Percentiles rank a stretch among this genome's conserved stretches.
These are phyloP conservation scores for Komagataella pseudopastoris DNA, from an alignment of 805 yeast species.

Conservation along the genomic window DNA sequence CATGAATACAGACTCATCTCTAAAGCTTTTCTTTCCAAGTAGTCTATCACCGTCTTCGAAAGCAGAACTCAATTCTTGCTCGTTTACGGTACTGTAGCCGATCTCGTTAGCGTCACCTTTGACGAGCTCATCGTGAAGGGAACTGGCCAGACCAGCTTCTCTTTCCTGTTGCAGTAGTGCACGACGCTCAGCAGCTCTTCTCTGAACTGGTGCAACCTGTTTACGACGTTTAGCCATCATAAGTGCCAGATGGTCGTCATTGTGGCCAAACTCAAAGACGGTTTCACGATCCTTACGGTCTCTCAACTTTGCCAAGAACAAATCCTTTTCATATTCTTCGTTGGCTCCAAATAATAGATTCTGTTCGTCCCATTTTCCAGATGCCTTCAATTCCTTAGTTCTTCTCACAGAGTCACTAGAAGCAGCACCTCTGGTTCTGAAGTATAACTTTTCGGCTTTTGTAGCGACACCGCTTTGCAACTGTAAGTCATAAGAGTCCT, in stretches of 20 bases:
- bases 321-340: conserved; percentile 57
- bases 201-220: conserved; percentile 81
- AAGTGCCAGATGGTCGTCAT: conserved; percentile 57
- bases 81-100: conserved; percentile 23
- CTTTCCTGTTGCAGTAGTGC: conserved; percentile 62
- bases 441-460: conserved; percentile 81
- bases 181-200: conserved; percentile 57
- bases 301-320: conserved; percentile 56
- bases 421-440: conserved; percentile 78
- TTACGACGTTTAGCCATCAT: conserved; percentile 79
- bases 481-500: conserved; percentile 53
- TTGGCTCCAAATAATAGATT: conserved; percentile 71
- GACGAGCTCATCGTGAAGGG: conserved; percentile 61
- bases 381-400: conserved; percentile 58
- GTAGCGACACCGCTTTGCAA: conserved; percentile 56
- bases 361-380: conserved; percentile 78
- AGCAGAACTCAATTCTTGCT: conserved; percentile 29
- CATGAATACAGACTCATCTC: conserved; percentile 71
- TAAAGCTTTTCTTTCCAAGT: conserved; percentile 35
- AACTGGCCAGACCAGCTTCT: conserved; percentile 59
- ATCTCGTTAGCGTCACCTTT: conserved; percentile 30
- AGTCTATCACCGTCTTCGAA: conserved; percentile 40
- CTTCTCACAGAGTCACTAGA: conserved; percentile 78
- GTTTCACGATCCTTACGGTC: conserved; percentile 73
- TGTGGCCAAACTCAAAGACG: conserved; percentile 78